Evolutionary conservation across 2,329 filamentous ascomycete species (phyloP).

Genomic region (Paecilomyces sp.): DNA sequence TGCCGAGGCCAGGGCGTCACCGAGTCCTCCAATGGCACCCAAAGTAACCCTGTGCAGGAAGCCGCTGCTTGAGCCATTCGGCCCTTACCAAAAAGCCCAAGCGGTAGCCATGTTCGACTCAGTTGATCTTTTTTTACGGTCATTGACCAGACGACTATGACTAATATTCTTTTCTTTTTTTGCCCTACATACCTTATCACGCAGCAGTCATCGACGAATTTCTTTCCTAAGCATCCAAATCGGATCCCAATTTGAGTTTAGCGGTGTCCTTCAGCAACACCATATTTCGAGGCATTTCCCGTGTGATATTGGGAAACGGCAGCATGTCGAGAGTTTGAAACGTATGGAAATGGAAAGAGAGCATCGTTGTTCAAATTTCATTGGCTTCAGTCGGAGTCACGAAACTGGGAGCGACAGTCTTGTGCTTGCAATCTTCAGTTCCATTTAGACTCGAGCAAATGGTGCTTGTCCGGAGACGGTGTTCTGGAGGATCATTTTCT

Average conservation of each 20-base stretch:
- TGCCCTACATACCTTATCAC: neutral
- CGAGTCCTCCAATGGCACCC: conserved; percentile 22
- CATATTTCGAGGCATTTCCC: neutral
- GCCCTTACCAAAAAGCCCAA: neutral
- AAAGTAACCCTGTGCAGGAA: neutral
- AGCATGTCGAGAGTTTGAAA: neutral
- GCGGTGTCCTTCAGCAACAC: neutral
- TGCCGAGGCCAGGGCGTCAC: conserved; percentile 54
- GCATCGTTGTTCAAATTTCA: neutral
- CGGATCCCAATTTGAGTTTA: neutral
- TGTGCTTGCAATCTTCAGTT: neutral
- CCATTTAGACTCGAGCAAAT: neutral
- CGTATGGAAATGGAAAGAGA: neutral
- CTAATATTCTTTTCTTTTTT: neutral
- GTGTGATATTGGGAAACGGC: neutral
- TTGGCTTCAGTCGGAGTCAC: neutral
- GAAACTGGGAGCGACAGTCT: neutral
- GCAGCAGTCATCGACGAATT: neutral
- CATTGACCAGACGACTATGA: neutral
- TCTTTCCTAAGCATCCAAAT: neutral
- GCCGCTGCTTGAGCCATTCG: neutral
- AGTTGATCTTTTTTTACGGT: neutral
- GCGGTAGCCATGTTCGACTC: neutral
- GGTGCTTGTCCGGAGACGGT: neutral
- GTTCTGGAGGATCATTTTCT: neutral